Percentiles rank a stretch among this genome's conserved stretches.
phyloP scores from a whole-genome alignment of 768 basidiomycete species.

The Pleurotus ostreatus region DNA sequence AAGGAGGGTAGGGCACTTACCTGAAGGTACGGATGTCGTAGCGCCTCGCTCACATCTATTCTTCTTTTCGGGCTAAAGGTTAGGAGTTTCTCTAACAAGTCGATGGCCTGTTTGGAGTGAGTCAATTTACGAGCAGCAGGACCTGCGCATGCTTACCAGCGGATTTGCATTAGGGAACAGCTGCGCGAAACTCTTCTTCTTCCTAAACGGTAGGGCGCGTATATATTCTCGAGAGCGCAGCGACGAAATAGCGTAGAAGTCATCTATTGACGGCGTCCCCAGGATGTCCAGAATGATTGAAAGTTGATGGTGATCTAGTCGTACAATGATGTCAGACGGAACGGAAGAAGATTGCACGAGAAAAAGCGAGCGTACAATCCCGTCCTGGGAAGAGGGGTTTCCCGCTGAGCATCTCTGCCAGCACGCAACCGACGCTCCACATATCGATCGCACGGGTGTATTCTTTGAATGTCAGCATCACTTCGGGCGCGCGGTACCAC shows the following conservation, averaged over 20 bases:
- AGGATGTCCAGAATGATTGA: constrained; percentile 92
- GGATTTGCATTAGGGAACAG: constrained; percentile 77
- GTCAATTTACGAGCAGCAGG: neutral
- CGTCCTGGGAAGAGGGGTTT: constrained; percentile 93
- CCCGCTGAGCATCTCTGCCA: constrained; percentile 92
- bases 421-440: constrained; percentile 83
- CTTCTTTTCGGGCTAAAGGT: constrained; percentile 86
- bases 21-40: constrained; percentile 87
- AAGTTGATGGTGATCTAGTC: constrained; percentile 86
- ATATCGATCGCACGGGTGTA: constrained; percentile 87
- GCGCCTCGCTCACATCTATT: constrained; percentile 82
- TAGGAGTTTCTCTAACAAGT: constrained; percentile 75
- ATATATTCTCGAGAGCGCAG: constrained; percentile 79
- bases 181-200: constrained; percentile 63
- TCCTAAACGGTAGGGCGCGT: constrained; percentile 83
- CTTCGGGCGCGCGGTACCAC: constrained; percentile 97
- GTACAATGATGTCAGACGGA: neutral
- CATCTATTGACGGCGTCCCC: constrained; percentile 86
- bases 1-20: constrained; percentile 30
- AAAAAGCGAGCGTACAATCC: constrained; percentile 58
- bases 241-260: constrained; percentile 91
- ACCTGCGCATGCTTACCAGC: constrained; percentile 29
- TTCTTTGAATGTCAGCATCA: constrained; percentile 97
- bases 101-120: constrained; percentile 47
- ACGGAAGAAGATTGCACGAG: constrained; percentile 6